These are phyloP conservation scores for Yamadazyma laniorum DNA, from an alignment of 805 yeast genomes.

Conservation along the genomic window DNA sequence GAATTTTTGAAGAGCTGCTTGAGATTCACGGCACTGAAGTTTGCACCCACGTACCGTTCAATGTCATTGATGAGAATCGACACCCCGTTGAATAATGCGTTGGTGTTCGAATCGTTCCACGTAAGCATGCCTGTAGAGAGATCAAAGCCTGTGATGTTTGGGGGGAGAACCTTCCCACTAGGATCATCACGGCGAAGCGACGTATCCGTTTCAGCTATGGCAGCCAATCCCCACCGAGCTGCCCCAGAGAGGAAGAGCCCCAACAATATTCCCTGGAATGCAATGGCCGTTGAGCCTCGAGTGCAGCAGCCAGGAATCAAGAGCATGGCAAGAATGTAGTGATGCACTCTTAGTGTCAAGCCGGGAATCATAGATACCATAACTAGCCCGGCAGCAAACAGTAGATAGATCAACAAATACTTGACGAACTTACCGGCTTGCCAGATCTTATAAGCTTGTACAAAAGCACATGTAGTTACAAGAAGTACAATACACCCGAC, in stretches of 20 bases:
- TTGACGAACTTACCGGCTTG: slow-evolving; percentile 63
- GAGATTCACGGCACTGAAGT: slow-evolving; percentile 23
- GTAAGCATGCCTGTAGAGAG: slow-evolving; percentile 28
- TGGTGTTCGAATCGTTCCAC: slow-evolving; percentile 28
- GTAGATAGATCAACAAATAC: slow-evolving; percentile 54
- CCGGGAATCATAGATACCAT: slow-evolving; percentile 56
- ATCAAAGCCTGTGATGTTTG: slow-evolving; percentile 39
- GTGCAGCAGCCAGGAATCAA: slow-evolving; percentile 84
- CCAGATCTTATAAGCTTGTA: slow-evolving; percentile 83
- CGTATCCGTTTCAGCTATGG: slow-evolving; percentile 74
- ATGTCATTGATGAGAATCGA: slow-evolving; percentile 77
- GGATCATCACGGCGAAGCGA: slow-evolving; percentile 76
- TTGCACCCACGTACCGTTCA: slow-evolving; percentile 64
- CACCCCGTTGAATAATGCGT: slow-evolving; percentile 19
- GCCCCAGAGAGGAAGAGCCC: slow-evolving; percentile 85
- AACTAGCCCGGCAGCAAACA: slow-evolving; percentile 43
- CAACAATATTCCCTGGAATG: slow-evolving; percentile 79
- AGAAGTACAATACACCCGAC: slow-evolving; percentile 48
- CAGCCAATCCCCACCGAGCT: slow-evolving; percentile 90
- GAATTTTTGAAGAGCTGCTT: slow-evolving; percentile 22
- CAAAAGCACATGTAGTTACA: slow-evolving; percentile 53
- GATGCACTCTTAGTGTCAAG: slow-evolving; percentile 74
- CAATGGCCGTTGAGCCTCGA: slow-evolving; percentile 62
- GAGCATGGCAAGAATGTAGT: slow-evolving; percentile 70
- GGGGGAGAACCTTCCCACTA: slow-evolving; percentile 52